Evolutionary conservation across 164 flowering plant genomes (phyloP).

Genomic region (Platanus orientalis): DNA sequence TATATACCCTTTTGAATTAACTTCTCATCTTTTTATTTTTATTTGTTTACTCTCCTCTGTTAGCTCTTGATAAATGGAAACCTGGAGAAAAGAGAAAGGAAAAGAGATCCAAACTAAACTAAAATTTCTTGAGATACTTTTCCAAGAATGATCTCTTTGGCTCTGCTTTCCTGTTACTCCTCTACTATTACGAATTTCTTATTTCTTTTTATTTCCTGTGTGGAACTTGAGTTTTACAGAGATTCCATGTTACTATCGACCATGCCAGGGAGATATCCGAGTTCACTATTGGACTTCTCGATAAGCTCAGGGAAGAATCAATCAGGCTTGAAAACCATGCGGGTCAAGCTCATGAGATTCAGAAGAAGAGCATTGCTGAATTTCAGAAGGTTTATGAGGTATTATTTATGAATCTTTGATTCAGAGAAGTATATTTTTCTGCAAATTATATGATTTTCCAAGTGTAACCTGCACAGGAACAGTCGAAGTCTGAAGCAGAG

Average conservation of each 20-base stretch:
- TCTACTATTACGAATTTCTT: no score
- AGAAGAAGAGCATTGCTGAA: constrained; percentile 52
- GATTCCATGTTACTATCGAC: constrained; percentile 47
- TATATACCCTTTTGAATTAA: no score
- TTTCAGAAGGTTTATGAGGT: constrained; percentile 71
- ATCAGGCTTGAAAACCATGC: constrained; percentile 47
- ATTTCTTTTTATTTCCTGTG: not conserved
- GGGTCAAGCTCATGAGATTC: constrained; percentile 37
- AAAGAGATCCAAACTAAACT: no score
- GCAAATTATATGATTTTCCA: not conserved
- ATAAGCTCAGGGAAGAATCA: constrained; percentile 54
- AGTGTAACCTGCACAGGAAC: constrained; percentile 54
- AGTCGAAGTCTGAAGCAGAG: constrained; percentile 65
- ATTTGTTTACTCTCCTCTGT: no score
- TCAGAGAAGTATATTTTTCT: not conserved
- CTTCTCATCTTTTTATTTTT: no score
- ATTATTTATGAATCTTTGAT: not conserved
- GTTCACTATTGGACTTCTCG: constrained; percentile 43
- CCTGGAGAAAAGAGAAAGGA: no score
- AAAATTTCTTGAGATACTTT: no score
- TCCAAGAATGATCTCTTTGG: no score
- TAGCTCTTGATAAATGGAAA: no score
- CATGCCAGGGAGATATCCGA: constrained; percentile 52
- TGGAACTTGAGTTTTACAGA: constrained; percentile 41
- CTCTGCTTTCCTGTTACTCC: no score